Base-by-base conservation (phyloP, 83 land plant genomes). In the Picea abies region DNA sequence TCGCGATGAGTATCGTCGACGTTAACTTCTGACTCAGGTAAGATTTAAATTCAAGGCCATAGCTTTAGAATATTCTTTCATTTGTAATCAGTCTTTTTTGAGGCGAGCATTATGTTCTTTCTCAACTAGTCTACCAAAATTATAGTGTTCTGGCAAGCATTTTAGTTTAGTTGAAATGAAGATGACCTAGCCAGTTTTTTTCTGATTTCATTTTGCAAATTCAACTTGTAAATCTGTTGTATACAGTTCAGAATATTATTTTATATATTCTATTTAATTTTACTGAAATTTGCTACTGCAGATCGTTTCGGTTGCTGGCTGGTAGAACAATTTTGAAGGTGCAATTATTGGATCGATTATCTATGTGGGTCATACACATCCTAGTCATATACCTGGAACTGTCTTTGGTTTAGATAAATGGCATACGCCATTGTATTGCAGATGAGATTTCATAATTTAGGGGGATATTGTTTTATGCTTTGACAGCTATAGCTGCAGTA, bases 1-100 rank as follows among this genome's bases (percentile, higher is more conserved):
- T 47, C 77, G 77, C 12, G 77, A 73, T 73, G 77, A 73, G 29
- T 44, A 73, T 73, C 77, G 77, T n/a, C 60, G 77, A 73, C 77
- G 77, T 73, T 73, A 25, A 73, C 47, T 70, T 64, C 9, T 62
- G 2, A 5, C 3, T 22, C 10, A 8, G 10, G 66, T n/a, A 19
- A 6, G 10, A 20, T n/a, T 64, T 64, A 64, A n/a, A 6, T 64
- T 64, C 0, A 64, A n/a, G 26, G 23, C 11, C 66, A 64, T 23
- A 23, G 2, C 26, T 22, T 8, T 5, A 4, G 26, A 22, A n/a
- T 63, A 3, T 22, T 64, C 10, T n/a, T 62, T 15, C 10, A 23
- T n/a, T 64, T 52, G 12, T 52, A 52, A 52, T 52, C 56, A 52
- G 3, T 10, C 14, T 52, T 10, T 52, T 11, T 52, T 3, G 12